These are phyloP conservation scores for Apium graveolens DNA, from an alignment of 129 eudicot species.

Conservation along the genomic window DNA sequence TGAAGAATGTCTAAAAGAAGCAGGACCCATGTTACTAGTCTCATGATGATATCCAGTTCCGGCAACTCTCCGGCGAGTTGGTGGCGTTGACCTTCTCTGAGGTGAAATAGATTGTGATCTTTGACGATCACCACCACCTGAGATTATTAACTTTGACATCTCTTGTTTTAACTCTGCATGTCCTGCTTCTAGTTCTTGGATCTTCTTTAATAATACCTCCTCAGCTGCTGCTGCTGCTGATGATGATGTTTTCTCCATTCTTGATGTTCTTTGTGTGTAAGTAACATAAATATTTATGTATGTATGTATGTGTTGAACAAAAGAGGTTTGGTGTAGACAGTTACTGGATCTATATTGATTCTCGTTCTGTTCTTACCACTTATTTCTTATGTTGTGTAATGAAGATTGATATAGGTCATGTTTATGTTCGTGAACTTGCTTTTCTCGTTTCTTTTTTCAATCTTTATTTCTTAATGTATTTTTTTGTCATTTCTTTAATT, in stretches of 20 bases:
- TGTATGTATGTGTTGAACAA: not conserved
- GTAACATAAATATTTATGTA: not conserved
- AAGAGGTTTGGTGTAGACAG: not conserved
- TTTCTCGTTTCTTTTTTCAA: too few species aligned
- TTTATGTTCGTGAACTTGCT: not conserved
- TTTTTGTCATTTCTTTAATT: too few species aligned
- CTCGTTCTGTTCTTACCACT: not conserved
- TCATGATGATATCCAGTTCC: constrained; percentile 23
- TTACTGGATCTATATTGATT: not conserved
- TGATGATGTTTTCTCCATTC: constrained; percentile 38
- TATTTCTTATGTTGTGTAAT: not conserved
- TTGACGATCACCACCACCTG: constrained; percentile 38
- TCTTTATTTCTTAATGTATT: too few species aligned
- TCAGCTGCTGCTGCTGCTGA: constrained; percentile 24
- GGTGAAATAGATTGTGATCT: constrained; percentile 84
- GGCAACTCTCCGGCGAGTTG: constrained; percentile 40
- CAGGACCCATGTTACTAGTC: constrained; percentile 44
- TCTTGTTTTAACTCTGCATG: constrained; percentile 82
- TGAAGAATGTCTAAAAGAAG: constrained; percentile 67
- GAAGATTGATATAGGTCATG: too few species aligned
- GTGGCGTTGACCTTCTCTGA: constrained; percentile 28
- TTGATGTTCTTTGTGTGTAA: not conserved
- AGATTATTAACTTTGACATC: constrained; percentile 60
- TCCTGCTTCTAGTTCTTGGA: constrained; percentile 74
- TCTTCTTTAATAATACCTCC: constrained; percentile 72